These are phyloP conservation scores for Hypoxylon sp. DNA, from an alignment of 2,329 filamentous ascomycete species.

Conservation along the genomic window DNA sequence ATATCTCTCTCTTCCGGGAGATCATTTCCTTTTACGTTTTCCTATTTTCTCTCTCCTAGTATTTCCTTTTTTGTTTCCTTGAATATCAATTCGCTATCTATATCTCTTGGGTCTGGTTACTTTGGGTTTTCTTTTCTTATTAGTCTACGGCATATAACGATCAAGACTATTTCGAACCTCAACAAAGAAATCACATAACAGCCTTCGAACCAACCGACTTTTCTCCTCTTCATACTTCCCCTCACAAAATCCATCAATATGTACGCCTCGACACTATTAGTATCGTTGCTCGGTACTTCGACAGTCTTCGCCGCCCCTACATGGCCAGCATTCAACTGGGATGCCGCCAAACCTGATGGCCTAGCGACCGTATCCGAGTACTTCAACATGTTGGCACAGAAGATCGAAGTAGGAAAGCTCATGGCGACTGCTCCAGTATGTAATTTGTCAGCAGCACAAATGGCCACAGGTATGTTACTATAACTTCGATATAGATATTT, in stretches of 20 bases:
- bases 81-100: constrained; percentile 33
- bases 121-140: constrained; percentile 44
- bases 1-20: constrained; percentile 42
- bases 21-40: constrained; percentile 48
- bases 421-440: constrained; percentile 60
- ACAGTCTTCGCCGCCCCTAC: constrained; percentile 58
- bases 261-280: constrained; percentile 61
- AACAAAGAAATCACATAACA: constrained; percentile 28
- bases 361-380: constrained; percentile 67
- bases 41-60: constrained; percentile 39
- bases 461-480: constrained; percentile 61
- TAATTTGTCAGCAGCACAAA: constrained; percentile 64
- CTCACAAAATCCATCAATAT: constrained; percentile 55
- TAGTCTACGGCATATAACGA: constrained; percentile 37
- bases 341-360: constrained; percentile 55
- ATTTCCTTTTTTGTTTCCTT: constrained; percentile 40
- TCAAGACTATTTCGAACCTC: constrained; percentile 31
- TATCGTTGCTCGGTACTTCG: constrained; percentile 60
- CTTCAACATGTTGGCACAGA: constrained; percentile 69
- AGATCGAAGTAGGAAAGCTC: constrained; percentile 62
- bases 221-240: constrained; percentile 27
- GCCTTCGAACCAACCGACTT: constrained; percentile 15
- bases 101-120: constrained; percentile 42
- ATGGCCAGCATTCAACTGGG: constrained; percentile 59
- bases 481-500: background rate